Evolutionary conservation across 176 grass and related monocot genomes (phyloP).

Genomic region (Aegilops bicornis): DNA sequence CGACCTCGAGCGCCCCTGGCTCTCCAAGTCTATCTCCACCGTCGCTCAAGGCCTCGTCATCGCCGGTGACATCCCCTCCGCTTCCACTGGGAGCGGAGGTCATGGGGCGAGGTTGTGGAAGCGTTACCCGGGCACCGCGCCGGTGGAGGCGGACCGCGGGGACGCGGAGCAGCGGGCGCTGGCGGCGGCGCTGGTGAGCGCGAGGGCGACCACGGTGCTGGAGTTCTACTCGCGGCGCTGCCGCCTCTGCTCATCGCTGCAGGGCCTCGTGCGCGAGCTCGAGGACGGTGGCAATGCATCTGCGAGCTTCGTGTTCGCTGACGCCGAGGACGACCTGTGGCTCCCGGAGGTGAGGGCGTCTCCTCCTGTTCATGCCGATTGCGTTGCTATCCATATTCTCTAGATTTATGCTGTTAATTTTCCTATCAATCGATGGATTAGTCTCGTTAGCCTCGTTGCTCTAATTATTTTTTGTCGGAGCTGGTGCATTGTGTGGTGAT

Average conservation of each 20-base stretch:
- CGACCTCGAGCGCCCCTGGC: slow-evolving; percentile 67
- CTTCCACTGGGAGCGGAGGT: background rate
- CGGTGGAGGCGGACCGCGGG: slow-evolving; percentile 42
- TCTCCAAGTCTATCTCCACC: slow-evolving; percentile 76
- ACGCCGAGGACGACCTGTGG: slow-evolving; percentile 92
- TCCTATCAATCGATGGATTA: background rate
- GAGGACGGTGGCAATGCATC: slow-evolving; percentile 39
- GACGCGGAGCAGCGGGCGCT: slow-evolving; percentile 75
- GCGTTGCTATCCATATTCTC: background rate
- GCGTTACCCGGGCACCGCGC: background rate
- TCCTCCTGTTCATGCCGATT: background rate
- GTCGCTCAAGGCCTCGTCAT: slow-evolving; percentile 76
- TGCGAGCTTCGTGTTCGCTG: slow-evolving; percentile 72
- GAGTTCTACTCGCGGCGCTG: slow-evolving; percentile 94
- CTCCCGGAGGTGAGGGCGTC: slow-evolving; percentile 72
- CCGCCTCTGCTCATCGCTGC: slow-evolving; percentile 75
- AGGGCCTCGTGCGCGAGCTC: slow-evolving; percentile 57
- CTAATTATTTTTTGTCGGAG: background rate
- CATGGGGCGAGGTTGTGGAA: background rate
- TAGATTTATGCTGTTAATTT: background rate
- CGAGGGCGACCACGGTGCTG: slow-evolving; percentile 69
- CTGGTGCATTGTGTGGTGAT: background rate
- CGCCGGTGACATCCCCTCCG: slow-evolving; percentile 33
- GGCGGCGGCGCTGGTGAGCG: slow-evolving; percentile 61
- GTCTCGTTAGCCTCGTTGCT: background rate